Percentiles rank a stretch among this genome's conserved stretches.
Conservation (phyloP, 2,329 filamentous ascomycete genomes). For the Penicillium sp. region DNA sequence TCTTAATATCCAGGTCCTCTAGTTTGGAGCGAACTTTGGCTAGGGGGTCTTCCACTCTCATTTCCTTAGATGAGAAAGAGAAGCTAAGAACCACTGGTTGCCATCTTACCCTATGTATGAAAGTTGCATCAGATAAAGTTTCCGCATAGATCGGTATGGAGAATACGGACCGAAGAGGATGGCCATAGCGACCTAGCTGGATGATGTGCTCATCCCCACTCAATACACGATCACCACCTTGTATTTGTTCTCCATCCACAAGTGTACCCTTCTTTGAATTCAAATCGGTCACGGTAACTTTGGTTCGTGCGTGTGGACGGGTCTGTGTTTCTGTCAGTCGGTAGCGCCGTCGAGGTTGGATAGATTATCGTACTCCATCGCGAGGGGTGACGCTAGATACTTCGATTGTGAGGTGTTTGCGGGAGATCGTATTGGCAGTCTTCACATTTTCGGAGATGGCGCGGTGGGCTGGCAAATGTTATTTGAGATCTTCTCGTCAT, state of each 20-base stretch:
- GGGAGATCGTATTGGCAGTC: conserved; percentile 69
- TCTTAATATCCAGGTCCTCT: conserved; percentile 87
- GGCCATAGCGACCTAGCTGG: conserved; percentile 68
- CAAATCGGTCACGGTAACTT: conserved; percentile 72
- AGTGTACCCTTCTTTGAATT: conserved; percentile 82
- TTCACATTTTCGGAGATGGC: conserved; percentile 61
- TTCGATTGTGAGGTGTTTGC: conserved; percentile 80
- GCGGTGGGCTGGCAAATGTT: conserved; percentile 56
- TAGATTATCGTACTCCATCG: conserved; percentile 59
- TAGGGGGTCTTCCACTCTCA: conserved; percentile 64
- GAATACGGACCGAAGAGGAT: conserved; percentile 45
- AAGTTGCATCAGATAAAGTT: conserved; percentile 4
- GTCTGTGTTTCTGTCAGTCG: conserved; percentile 45
- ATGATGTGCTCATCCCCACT: conserved; percentile 62
- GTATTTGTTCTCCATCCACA: conserved; percentile 71
- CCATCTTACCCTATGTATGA: conserved; percentile 67
- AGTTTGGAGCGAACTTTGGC: conserved; percentile 63
- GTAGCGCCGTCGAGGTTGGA: background rate
- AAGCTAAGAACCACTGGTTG: conserved; percentile 78
- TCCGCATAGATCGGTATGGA: background rate
- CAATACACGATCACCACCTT: conserved; percentile 59
- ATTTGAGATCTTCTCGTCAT: background rate
- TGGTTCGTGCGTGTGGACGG: conserved; percentile 64
- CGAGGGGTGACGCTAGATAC: conserved; percentile 65
- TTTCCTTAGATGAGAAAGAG: conserved; percentile 70